phyloP scores from a whole-genome alignment of 2,329 filamentous ascomycete genomes.

The Fusarium bactridioides region DNA sequence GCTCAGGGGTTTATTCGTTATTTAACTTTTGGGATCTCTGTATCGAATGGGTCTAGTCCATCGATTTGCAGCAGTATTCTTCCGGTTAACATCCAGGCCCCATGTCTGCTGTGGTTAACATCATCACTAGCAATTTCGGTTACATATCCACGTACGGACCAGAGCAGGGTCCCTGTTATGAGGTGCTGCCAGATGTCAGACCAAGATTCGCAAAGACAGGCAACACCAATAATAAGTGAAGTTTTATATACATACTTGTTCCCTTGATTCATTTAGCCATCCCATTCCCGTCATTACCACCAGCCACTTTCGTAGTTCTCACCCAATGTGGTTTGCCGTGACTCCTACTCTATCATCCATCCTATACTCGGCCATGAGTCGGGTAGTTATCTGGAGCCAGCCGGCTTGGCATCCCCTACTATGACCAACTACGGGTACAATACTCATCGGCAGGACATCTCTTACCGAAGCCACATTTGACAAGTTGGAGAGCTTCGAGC shows the following conservation, averaged over 20 bases:
- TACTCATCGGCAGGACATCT: background rate
- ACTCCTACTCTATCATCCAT: background rate
- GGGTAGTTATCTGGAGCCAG: constrained; percentile 6
- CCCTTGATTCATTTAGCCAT: background rate
- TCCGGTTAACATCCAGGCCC: constrained; percentile 3
- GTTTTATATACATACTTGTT: constrained; percentile 13
- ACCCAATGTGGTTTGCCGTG: constrained; percentile 20
- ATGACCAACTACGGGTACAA: background rate
- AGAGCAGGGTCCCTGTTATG: constrained; percentile 8
- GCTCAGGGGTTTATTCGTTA: constrained; percentile 19
- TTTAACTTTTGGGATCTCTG: constrained; percentile 5
- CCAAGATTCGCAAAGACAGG: constrained; percentile 20
- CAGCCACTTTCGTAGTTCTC: constrained; percentile 14
- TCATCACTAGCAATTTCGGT: constrained; percentile 20
- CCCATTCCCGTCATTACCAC: background rate
- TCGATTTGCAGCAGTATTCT: background rate
- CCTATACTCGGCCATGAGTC: constrained; percentile 24
- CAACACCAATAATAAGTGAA: constrained; percentile 17
- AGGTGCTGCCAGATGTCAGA: constrained; percentile 6
- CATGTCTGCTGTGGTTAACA: constrained; percentile 1
- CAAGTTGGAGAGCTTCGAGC: constrained; percentile 7
- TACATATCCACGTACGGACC: background rate
- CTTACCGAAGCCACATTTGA: constrained; percentile 2
- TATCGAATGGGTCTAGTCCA: background rate
- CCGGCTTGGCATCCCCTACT: constrained; percentile 30